phyloP scores from a whole-genome alignment of 768 basidiomycete species.

The Termitomyces sp. region DNA sequence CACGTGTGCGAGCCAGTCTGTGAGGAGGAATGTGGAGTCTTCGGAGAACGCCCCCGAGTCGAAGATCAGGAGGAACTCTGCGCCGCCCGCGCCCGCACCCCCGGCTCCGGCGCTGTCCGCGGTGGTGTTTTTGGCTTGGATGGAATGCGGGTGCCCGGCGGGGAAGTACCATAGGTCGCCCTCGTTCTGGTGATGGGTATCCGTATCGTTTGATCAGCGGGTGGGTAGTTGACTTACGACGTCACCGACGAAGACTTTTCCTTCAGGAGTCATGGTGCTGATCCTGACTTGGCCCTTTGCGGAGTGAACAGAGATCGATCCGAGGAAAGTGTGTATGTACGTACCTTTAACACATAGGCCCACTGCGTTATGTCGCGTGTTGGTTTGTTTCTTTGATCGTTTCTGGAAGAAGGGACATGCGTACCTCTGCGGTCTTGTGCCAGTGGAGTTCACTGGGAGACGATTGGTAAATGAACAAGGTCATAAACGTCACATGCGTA shows the following conservation, averaged over 20 bases:
- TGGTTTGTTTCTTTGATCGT: neutral
- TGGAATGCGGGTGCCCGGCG: constrained; percentile 49
- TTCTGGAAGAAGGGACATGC: neutral
- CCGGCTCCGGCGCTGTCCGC: constrained; percentile 40
- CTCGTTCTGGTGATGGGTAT: constrained; percentile 5
- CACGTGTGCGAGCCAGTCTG: constrained; percentile 66
- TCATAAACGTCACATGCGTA: too few species aligned
- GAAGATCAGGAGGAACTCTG: constrained; percentile 49
- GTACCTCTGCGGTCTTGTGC: constrained; percentile 46
- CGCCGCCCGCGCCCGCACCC: constrained; percentile 33
- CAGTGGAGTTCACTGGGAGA: constrained; percentile 55
- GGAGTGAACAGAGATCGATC: neutral
- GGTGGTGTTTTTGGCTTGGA: constrained; percentile 46
- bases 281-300: constrained; percentile 40
- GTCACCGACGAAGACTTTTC: constrained; percentile 47
- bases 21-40: constrained; percentile 54
- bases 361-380: constrained; percentile 25
- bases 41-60: constrained; percentile 44
- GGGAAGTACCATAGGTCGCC: constrained; percentile 60
- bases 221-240: constrained; percentile 30
- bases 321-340: neutral
- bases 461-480: neutral
- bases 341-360: constrained; percentile 47
- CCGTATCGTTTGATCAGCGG: too few species aligned
- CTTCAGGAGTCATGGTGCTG: constrained; percentile 47